Conservation (phyloP, 495 filamentous ascomycete genomes). For the Astrothelium subdiscretum region DNA sequence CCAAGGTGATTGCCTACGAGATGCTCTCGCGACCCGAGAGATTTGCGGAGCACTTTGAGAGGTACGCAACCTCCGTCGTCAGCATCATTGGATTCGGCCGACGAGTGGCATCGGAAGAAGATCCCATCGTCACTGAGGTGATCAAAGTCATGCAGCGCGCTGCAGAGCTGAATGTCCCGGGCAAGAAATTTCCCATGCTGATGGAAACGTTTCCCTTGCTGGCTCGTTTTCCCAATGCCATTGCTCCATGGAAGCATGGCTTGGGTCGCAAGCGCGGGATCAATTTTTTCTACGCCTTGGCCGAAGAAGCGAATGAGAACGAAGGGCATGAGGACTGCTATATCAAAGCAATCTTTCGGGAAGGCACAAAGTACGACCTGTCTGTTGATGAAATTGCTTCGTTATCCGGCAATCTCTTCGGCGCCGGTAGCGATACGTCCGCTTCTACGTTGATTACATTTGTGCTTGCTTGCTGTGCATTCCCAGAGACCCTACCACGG, state of each 20-base stretch:
- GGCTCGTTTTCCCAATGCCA: slow-evolving; percentile 40
- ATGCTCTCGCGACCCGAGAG: slow-evolving; percentile 27
- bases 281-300: slow-evolving; percentile 33
- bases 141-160: slow-evolving; percentile 50
- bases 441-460: slow-evolving; percentile 26
- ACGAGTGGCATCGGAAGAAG: slow-evolving; percentile 28
- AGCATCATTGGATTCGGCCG: slow-evolving; percentile 35
- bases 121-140: slow-evolving; percentile 38
- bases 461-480: slow-evolving; percentile 25
- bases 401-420: slow-evolving; percentile 39
- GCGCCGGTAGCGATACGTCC: slow-evolving; percentile 53
- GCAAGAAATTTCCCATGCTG: slow-evolving; percentile 37
- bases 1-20: slow-evolving; percentile 31
- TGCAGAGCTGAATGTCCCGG: slow-evolving; percentile 48
- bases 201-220: slow-evolving; percentile 46
- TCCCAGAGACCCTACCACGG: slow-evolving; percentile 20
- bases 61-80: slow-evolving; percentile 35
- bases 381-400: slow-evolving; percentile 28
- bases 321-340: slow-evolving; percentile 28
- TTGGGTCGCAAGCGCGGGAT: slow-evolving; percentile 26
- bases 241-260: slow-evolving; percentile 47
- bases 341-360: slow-evolving; percentile 30
- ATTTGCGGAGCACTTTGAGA: slow-evolving; percentile 33
- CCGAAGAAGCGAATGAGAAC: slow-evolving; percentile 28
- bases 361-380: slow-evolving; percentile 30